Conservation (phyloP, 441 rosid species). For the Erodium moschatum region DNA sequence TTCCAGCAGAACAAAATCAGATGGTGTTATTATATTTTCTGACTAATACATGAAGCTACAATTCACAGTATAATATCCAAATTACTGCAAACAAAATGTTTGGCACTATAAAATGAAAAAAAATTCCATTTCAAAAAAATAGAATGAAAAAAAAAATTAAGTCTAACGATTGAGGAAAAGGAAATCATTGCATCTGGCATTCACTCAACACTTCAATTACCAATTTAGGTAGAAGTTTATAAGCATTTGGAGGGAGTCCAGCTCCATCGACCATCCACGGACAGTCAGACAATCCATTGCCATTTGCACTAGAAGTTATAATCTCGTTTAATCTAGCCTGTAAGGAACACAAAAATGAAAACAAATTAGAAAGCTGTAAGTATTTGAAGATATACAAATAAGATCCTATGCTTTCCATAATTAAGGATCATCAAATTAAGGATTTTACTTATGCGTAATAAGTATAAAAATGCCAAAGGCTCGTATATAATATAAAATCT, state of each 20-base stretch:
- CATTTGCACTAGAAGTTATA: constrained; percentile 53
- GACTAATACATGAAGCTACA: background rate
- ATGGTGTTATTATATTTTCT: background rate
- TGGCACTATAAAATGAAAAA: too few species aligned
- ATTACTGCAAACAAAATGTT: too few species aligned
- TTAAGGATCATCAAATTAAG: background rate
- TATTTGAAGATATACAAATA: background rate
- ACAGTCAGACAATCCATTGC: constrained; percentile 50
- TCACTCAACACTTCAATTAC: constrained; percentile 27
- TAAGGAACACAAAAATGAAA: constrained; percentile 15
- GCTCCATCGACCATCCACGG: constrained; percentile 99
- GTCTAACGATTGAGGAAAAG: background rate
- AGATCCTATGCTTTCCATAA: background rate
- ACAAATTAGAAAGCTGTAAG: background rate
- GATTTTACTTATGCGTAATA: background rate
- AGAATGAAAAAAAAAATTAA: too few species aligned
- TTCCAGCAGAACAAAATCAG: too few species aligned
- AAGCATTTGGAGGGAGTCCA: constrained; percentile 87
- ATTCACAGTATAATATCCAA: too few species aligned
- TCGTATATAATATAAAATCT: background rate
- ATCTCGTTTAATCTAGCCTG: constrained; percentile 94
- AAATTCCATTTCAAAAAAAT: too few species aligned
- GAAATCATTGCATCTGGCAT: background rate
- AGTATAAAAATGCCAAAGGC: background rate
- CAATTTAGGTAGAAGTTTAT: constrained; percentile 74